Evolutionary conservation across 2,329 filamentous ascomycete genomes (phyloP), one percentile per base, ranked within the genome.

Genomic region (Fusarium clavum): DNA sequence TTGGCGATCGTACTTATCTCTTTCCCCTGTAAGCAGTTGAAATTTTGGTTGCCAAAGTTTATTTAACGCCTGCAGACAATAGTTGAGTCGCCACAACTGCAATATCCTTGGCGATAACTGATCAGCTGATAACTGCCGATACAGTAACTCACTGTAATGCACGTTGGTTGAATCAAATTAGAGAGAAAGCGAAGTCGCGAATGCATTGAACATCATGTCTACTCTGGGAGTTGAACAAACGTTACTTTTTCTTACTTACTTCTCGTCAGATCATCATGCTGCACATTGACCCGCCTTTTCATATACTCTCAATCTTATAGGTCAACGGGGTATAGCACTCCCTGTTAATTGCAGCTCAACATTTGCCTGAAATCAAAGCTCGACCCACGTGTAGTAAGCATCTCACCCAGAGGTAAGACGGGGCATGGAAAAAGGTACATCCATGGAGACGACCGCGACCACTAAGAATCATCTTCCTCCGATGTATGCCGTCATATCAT

Each of bases 51-150:
- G 34, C 18, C 18, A n/a, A 40, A 45, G 20, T 38, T 25, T 49
- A 46, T 48, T 66, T 14, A 32, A 20, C 47, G 25, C 48, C 55
- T 49, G 29, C 47, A 55, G 30, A 18, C 14, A 34, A 53, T 61
- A 32, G 41, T 48, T 3, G 13, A 44, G 11, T 30, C 25, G 63
- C 62, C 64, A 67, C 64, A 67, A 67, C 64, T 62, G 64, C 8
- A 32, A 13, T 6, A 62, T 57, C 56, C 64, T 62, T 67, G 62
- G 48, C 54, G 41, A 24, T 58, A 48, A 10, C 10, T 32, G 24
- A 27, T 66, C 61, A 66, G 61, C 62, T 60, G 41, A 60, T 44
- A 29, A 14, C 12, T 24, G 24, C 18, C 27, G 22, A 44, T 10
- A 24, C 45, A 13, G 10, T 20, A n/a, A 45, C 12, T n/a, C 46